These are phyloP conservation scores for Kwoniella pini DNA, from an alignment of 768 basidiomycete genomes.

Conservation along the genomic window DNA sequence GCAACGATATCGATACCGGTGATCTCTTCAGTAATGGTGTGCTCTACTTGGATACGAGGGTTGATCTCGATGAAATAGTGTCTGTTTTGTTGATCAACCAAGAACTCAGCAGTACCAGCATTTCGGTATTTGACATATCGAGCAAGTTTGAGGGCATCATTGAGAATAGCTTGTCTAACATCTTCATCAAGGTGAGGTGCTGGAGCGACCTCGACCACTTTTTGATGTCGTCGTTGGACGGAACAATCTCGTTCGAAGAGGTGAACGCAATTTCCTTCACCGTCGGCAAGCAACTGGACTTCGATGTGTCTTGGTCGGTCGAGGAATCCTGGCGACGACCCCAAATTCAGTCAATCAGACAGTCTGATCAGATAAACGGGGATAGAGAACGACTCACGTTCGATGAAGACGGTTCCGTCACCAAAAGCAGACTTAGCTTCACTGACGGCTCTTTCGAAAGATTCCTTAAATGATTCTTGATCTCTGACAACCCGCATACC, in stretches of 20 bases:
- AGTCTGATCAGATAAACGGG: conserved; percentile 3
- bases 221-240: conserved; percentile 96
- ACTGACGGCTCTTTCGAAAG: conserved; percentile 87
- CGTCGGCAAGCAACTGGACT: conserved; percentile 91
- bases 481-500: conserved; percentile 99
- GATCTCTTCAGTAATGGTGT: conserved; percentile 99
- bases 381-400: conserved; percentile 60
- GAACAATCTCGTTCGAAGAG: conserved; percentile 99
- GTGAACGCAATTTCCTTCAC: conserved; percentile 89
- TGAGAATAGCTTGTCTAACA: conserved; percentile 79
- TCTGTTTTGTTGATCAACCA: conserved; percentile 92
- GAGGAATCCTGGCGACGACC: conserved; percentile 57
- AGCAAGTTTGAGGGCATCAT: conserved; percentile 91
- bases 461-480: conserved; percentile 81
- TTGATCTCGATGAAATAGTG: conserved; percentile 99
- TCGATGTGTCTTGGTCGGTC: conserved; percentile 97
- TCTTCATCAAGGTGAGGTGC: conserved; percentile 92
- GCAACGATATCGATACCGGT: conserved; percentile 99
- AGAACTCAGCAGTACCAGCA: conserved; percentile 96
- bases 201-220: conserved; percentile 92
- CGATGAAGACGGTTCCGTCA: conserved; percentile 98
- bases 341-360: not conserved
- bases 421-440: conserved; percentile 98
- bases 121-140: conserved; percentile 92
- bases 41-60: conserved; percentile 99